phyloP scores from a whole-genome alignment of 1,284 basidiomycete genomes.

The Pseudomicrostroma phylloplanum region DNA sequence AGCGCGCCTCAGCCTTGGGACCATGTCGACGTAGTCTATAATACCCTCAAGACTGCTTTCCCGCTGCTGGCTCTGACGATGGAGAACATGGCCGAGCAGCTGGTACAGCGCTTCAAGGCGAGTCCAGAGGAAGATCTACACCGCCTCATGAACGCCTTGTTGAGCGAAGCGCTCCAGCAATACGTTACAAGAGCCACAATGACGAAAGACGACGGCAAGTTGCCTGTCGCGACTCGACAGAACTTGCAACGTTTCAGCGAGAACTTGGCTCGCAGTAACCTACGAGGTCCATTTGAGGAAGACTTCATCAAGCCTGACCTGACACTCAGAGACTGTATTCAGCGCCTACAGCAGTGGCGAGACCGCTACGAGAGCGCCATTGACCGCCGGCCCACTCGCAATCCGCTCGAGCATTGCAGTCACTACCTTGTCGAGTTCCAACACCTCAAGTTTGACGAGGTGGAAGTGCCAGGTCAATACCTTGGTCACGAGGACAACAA shows the following conservation, averaged over 20 bases:
- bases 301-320: slow-evolving; percentile 76
- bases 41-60: slow-evolving; percentile 92
- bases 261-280: slow-evolving; percentile 50
- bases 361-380: slow-evolving; percentile 82
- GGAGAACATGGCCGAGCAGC: slow-evolving; percentile 97
- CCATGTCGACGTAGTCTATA: slow-evolving; percentile 86
- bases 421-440: slow-evolving; percentile 98
- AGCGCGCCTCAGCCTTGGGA: slow-evolving; percentile 70
- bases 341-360: slow-evolving; percentile 83
- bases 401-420: slow-evolving; percentile 81
- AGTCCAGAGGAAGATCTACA: slow-evolving; percentile 91
- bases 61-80: slow-evolving; percentile 88
- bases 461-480: slow-evolving; percentile 97
- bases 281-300: slow-evolving; percentile 75
- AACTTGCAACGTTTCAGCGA: slow-evolving; percentile 69
- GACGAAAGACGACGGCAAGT: slow-evolving; percentile 65
- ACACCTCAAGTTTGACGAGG: slow-evolving; percentile 94
- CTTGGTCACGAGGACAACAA: slow-evolving; percentile 76
- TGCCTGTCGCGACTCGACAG: slow-evolving; percentile 58
- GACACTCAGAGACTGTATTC: slow-evolving; percentile 79
- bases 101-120: slow-evolving; percentile 83
- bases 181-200: slow-evolving; percentile 45
- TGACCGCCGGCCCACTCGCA: slow-evolving; percentile 73
- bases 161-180: slow-evolving; percentile 60
- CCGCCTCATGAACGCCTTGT: slow-evolving; percentile 76